Base-by-base conservation (phyloP, 1,284 basidiomycete genomes). In the Rhodotorula mucilaginosa region DNA sequence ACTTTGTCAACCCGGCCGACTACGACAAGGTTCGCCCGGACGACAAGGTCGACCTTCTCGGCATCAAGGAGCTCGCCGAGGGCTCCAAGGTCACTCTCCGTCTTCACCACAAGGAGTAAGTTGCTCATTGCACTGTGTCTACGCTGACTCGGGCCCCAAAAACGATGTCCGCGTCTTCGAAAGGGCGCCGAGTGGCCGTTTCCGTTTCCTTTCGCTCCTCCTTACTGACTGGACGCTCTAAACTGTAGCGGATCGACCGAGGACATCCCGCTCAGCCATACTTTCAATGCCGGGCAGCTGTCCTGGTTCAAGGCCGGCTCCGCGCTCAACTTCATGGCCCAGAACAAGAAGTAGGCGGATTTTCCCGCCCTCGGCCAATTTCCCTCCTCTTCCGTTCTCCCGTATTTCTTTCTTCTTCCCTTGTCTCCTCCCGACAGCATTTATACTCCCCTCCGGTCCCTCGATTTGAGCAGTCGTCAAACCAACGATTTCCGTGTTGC, bases 1-100 rank as follows among this genome's bases (percentile, higher is more conserved):
- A 91, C 74, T 96, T 97, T 81, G 89, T 83, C 72, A 86, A 97
- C 84, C 86, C 90, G 18, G 90, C 86, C 73, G 94, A 97, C 83
- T 97, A 97, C 83, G 91, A 96, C 81, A 92, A 90, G 84, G 82
- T 96, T 77, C 86, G 85, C 79, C 90, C 93, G 34, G 85, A 85
- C 76, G 61, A 62, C 61, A n/a, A 26, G n/a, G 88, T 97, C 72
- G 88, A 89, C 79, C 92, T 97, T 80, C 82, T 89, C 71, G 93
- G 92, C 69, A 84, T 97, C 69, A 88, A 92, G 81, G 85, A 84
- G 74, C 93, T 97, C 81, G 86, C 89, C 1, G 92, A 92, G 56
- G 93, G 92, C 77, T 91, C 93, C 86, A 89, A 93, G 84, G 83
- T 97, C 82, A 90, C 88, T 47, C 84, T 94, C 71, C 85, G 86